Evolutionary conservation across 1,284 basidiomycete species (phyloP).

Genomic region (Leccinum angustisporum): DNA sequence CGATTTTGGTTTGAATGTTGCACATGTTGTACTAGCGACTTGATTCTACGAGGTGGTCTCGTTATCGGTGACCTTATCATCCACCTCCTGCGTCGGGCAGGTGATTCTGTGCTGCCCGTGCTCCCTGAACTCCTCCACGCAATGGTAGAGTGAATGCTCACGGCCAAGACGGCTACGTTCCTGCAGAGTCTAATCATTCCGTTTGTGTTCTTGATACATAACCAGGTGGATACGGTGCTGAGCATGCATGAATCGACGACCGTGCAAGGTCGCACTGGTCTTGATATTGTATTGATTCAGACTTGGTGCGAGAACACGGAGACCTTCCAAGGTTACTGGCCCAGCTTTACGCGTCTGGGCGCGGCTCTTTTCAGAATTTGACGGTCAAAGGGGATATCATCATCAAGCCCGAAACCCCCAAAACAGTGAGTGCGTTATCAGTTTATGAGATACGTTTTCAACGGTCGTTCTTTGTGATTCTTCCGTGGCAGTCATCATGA

Average conservation of each 20-base stretch:
- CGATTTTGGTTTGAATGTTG: not conserved
- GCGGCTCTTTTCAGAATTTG: slow-evolving; percentile 63
- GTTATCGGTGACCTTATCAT: slow-evolving; percentile 94
- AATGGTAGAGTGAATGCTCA: slow-evolving; percentile 77
- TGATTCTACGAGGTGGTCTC: slow-evolving; percentile 61
- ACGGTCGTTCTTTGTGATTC: slow-evolving; percentile 19
- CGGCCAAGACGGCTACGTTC: slow-evolving; percentile 87
- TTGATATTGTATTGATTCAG: slow-evolving; percentile 75
- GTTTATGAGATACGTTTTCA: slow-evolving; percentile 16
- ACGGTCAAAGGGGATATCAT: slow-evolving; percentile 93
- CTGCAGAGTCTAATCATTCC: slow-evolving; percentile 89
- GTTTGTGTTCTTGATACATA: slow-evolving; percentile 89
- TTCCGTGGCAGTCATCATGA: slow-evolving; percentile 80
- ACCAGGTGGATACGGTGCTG: slow-evolving; percentile 77
- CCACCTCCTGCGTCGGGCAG: slow-evolving; percentile 81
- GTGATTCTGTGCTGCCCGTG: slow-evolving; percentile 76
- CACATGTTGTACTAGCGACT: not conserved
- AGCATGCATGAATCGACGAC: slow-evolving; percentile 68
- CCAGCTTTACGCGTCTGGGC: slow-evolving; percentile 71
- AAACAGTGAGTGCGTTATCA: slow-evolving; percentile 58
- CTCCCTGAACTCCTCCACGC: slow-evolving; percentile 85
- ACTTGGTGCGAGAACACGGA: slow-evolving; percentile 95
- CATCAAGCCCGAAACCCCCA: slow-evolving; percentile 69
- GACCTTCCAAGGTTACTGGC: slow-evolving; percentile 94
- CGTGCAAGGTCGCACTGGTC: slow-evolving; percentile 56